Evolutionary conservation across 176 grass and related monocot genomes (phyloP), one percentile per base, ranked within the genome.

Genomic region (Thalia dealbata): DNA sequence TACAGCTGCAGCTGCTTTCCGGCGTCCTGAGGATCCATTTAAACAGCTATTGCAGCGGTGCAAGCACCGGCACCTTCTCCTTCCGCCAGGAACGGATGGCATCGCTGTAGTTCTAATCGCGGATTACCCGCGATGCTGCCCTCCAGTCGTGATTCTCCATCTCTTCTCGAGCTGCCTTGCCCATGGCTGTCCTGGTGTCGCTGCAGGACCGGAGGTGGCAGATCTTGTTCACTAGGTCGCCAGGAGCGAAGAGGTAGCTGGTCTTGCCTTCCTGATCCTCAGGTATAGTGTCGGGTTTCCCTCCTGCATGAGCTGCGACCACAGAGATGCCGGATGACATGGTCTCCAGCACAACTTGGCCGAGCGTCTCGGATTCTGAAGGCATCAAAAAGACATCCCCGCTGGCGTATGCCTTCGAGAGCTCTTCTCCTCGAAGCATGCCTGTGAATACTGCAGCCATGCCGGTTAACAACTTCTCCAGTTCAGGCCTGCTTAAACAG

Each of bases 281-380:
- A 7, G 90, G 88, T 76, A 99, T 89, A 61, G 93, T 99, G 73
- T 99, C 95, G 8, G 90, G 90, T 82, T 93, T 74, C 10, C 95
- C 95, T 70, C 95, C 95, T 11, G 95, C 95, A n/a, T 90, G 87
- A 52, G 85, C 90, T 30, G 95, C 95, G 0, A 99, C 90, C 3
- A 99, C 95, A 2, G 95, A 87, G 16, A 91, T 82, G 25, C 90
- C 87, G 30, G 95, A 99, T 16, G 95, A 89, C 95, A 99, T 99
- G 66, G 95, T 88, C 77, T 99, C 95, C 55, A 93, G 78, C 51
- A 99, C 95, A 71, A 99, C 95, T 76, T 93, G 95, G 9, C 95
- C 95, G 19, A 99, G 95, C 32, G 95, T 99, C 75, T 99, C 95
- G 7, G 95, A 99, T 22, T 99, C 95, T 25, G 95, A 99, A 69